Evolutionary conservation across 208 protist genomes (phyloP), one percentile per base, ranked within the genome.

Genomic region (Crithidia thermophila): DNA sequence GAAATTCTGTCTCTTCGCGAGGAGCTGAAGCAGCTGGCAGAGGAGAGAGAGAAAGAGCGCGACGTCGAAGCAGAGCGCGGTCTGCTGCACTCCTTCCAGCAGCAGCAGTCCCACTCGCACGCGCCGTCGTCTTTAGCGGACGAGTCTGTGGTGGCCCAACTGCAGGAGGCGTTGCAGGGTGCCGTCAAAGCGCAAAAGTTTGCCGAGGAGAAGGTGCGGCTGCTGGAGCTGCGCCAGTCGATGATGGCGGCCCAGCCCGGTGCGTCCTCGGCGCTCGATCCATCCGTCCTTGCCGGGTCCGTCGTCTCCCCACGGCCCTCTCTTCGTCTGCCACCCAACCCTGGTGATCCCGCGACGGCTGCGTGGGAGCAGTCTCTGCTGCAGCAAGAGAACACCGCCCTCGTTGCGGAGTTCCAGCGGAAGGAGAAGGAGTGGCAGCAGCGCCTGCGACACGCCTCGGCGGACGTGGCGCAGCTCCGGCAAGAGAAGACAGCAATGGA

Each of bases 401-500:
- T 79, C 34, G 77, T 75, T 10, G 63, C 67, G 30, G 82, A 88
- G 56, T 87, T 85, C 58, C 73, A 85, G 36, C 45, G 69, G 13
- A 61, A 72, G 46, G 84, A 90, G 65, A 74, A 65, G 47, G 69
- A 69, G 53, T 87, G 84, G 81, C 84, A 87, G 57, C 51, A 59
- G 58, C 63, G 66, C 37, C 61, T 90, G 51, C 73, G 49, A 8
- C 67, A 79, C 23, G 58, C 72, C 20, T 61, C 55, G 18, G 16
- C 23, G 7, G 62, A 84, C 31, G 58, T 75, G 8, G 61, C 42
- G 18, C 56, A 72, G 45, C 40, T 69, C 13, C 50, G 59, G 18
- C 20, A 53, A 18, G 66, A 58, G 14, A 69, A 58, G 21, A 45
- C 59, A 3, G 64, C 55, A 43, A 73, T 85, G 73, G 56, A 71